Base-by-base conservation (phyloP, 306 rosid genomes). In the Alnus glutinosa region DNA sequence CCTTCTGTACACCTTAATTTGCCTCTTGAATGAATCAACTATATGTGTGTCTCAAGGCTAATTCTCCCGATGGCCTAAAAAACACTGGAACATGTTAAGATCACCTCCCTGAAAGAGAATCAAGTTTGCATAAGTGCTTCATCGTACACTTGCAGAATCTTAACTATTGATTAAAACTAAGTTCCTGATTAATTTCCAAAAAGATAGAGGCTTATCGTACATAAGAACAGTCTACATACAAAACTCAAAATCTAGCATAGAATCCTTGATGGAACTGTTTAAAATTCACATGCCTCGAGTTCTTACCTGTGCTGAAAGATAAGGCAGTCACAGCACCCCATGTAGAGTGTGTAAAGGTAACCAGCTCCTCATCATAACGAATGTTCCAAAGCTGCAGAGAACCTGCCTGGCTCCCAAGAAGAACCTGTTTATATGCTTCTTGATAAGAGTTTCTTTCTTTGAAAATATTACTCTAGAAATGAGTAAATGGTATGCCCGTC, bases 311-410 rank as follows among this genome's bases (percentile, higher is more conserved):
- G 85, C 97, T 78, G 79, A 92, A 95, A 77, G 98, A 87, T 73
- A 95, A 89, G 78, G 98, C 92, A 75, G 97, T 92, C 59, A 92
- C 98, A 68, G 98, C 88, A 77, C 98, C 98, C 12, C 98, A 90
- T 0, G 94, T 81, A 19, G 98, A 91, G 83, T 95, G 97, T n/a
- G 92, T 85, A 79, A 95, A 95, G 5, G 97, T 77, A 83, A 90
- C 86, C 74, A 91, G 50, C 81, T 91, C 97, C 84, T 95, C 90
- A 87, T 95, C 92, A 55, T 81, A 87, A 49, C 90, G 92, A 78
- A 95, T 84, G 76, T 95, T 95, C 98, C 98, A 95, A 87, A 92
- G 97, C 84, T 95, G 96, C 79, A 95, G 78, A 74, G 90, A 57
- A 64, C 98, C 98, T 85, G 89, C 90, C 70, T 91, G 92, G 69